Evolutionary conservation across 2,329 filamentous ascomycete species (phyloP).

Genomic region (Penicillium janthinellum): DNA sequence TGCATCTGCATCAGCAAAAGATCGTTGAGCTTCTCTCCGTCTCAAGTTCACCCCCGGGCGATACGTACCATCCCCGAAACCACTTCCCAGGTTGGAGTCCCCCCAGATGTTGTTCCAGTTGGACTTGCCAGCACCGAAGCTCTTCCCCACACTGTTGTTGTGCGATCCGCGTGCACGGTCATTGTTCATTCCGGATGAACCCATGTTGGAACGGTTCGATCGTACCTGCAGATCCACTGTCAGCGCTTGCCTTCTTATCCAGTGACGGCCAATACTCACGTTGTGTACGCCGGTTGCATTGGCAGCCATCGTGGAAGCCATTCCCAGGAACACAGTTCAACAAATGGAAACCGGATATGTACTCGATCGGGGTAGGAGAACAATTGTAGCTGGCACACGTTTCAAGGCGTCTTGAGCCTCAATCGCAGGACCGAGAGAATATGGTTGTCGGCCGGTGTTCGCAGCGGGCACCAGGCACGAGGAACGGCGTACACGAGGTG

Average conservation of each 20-base stretch:
- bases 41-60: slow-evolving; percentile 20
- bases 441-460: slow-evolving; percentile 30
- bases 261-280: slow-evolving; percentile 30
- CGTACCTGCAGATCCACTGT: slow-evolving; percentile 29
- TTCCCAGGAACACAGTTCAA: slow-evolving; percentile 29
- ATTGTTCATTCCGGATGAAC: slow-evolving; percentile 37
- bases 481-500: slow-evolving; percentile 28
- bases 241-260: slow-evolving; percentile 8
- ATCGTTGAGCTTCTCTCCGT: neutral
- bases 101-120: slow-evolving; percentile 58
- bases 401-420: slow-evolving; percentile 19
- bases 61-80: slow-evolving; percentile 46
- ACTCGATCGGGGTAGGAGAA: slow-evolving; percentile 23
- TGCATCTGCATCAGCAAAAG: slow-evolving; percentile 13
- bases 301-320: slow-evolving; percentile 39
- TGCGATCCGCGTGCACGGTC: slow-evolving; percentile 43
- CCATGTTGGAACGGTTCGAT: slow-evolving; percentile 44
- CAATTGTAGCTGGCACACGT: slow-evolving; percentile 18
- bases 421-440: slow-evolving; percentile 23
- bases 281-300: slow-evolving; percentile 41
- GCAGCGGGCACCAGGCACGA: slow-evolving; percentile 36
- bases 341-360: slow-evolving; percentile 28
- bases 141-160: slow-evolving; percentile 42
- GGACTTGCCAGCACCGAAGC: slow-evolving; percentile 48
- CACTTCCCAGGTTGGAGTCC: slow-evolving; percentile 48